These are phyloP conservation scores for Cladosporium cucumerinum DNA, from an alignment of 2,329 filamentous ascomycete genomes.

Conservation along the genomic window DNA sequence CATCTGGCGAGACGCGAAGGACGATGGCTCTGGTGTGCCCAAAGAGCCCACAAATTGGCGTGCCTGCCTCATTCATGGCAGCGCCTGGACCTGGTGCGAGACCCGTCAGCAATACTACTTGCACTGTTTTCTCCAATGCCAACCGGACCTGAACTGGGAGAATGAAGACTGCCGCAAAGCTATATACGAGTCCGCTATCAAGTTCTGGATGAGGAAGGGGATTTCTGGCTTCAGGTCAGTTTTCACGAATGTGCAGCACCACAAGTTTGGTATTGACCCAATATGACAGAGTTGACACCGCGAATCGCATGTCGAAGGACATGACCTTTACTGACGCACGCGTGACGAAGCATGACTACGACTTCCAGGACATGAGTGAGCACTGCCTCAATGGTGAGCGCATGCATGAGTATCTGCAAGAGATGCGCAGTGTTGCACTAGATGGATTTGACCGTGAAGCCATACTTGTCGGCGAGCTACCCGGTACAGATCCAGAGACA, in stretches of 20 bases:
- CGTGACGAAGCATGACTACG: conserved; percentile 18
- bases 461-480: conserved; percentile 49
- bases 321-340: conserved; percentile 25
- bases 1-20: conserved; percentile 60
- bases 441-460: conserved; percentile 42
- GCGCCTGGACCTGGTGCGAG: conserved; percentile 69
- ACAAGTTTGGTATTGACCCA: background rate
- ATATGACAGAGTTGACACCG: conserved; percentile 26
- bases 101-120: conserved; percentile 71
- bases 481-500: conserved; percentile 9
- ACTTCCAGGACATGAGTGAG: conserved; percentile 13
- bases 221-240: conserved; percentile 45
- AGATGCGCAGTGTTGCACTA: conserved; percentile 43
- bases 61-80: conserved; percentile 39
- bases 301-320: conserved; percentile 30
- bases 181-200: conserved; percentile 57
- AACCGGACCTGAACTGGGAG: conserved; percentile 84
- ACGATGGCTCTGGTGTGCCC: conserved; percentile 49
- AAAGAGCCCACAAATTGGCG: conserved; percentile 63
- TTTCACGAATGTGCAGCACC: background rate
- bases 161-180: conserved; percentile 63
- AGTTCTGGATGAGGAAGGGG: conserved; percentile 72
- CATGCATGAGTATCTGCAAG: conserved; percentile 47
- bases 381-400: conserved; percentile 35
- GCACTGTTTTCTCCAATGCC: conserved; percentile 70